A percentile compares a stretch with the other conserved stretches of the same genome.
Conservation (phyloP, 129 eudicot genomes). For the Flaveria brownii region DNA sequence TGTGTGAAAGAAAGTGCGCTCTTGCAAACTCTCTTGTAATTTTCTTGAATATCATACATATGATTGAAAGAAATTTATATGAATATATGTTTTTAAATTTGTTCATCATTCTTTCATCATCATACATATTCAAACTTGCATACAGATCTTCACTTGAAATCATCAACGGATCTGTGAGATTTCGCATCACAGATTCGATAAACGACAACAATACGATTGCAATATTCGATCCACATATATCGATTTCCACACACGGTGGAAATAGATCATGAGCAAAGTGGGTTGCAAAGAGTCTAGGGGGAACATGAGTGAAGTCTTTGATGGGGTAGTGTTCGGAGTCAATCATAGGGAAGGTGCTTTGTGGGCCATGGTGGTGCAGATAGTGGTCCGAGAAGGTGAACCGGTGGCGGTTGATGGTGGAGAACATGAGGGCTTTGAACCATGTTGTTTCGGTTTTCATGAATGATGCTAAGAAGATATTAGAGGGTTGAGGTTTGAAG, state of each 20-base stretch:
- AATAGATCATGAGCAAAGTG: constrained; percentile 9
- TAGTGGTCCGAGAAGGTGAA: constrained; percentile 26
- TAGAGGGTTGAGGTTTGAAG: constrained; percentile 16
- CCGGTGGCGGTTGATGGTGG: constrained; percentile 15
- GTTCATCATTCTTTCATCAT: no score
- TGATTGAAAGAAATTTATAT: no score
- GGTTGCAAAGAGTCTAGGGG: constrained; percentile 20
- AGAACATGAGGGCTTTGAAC: constrained; percentile 30
- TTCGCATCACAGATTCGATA: no score
- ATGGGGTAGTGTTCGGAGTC: constrained; percentile 8
- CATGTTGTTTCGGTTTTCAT: constrained; percentile 29
- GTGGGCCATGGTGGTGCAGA: constrained; percentile 12
- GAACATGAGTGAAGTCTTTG: background rate
- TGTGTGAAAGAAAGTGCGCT: no score
- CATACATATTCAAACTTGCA: no score
- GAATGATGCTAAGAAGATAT: constrained; percentile 26
- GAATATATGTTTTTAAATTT: no score
- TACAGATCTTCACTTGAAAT: no score
- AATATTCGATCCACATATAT: no score
- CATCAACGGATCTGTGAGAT: no score
- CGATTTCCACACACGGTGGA: background rate
- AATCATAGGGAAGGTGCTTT: constrained; percentile 7
- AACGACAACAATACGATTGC: no score
- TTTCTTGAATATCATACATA: no score
- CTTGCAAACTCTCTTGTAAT: no score